Evolutionary conservation across 768 basidiomycete species (phyloP).

Genomic region (Sporobolomyces roseus): DNA sequence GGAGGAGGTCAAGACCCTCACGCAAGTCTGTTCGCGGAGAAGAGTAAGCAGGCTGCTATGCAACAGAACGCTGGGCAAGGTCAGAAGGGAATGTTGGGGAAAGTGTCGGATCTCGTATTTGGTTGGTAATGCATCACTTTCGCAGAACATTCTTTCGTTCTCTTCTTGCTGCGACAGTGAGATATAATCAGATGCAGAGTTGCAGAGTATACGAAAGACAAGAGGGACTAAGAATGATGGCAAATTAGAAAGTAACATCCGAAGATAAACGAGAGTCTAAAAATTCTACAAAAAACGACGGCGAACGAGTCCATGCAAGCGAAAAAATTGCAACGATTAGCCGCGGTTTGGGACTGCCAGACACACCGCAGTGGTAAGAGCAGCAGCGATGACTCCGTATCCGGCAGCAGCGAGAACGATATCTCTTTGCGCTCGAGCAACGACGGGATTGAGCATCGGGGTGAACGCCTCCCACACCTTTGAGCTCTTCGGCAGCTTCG

Average conservation of each 20-base stretch:
- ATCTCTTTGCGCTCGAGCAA: conserved; percentile 24
- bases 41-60: conserved; percentile 37
- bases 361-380: conserved; percentile 25
- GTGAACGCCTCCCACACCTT: conserved; percentile 27
- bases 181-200: no score
- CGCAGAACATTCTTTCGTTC: no score
- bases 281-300: background rate
- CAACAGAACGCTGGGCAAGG: conserved; percentile 31
- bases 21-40: conserved; percentile 41
- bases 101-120: conserved; percentile 41
- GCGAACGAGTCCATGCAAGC: no score
- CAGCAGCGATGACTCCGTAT: conserved; percentile 15
- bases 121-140: conserved; percentile 28
- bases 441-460: conserved; percentile 18
- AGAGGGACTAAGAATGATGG: no score
- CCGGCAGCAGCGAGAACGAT: conserved; percentile 22
- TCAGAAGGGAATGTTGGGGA: conserved; percentile 40
- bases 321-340: no score
- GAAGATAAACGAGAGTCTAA: background rate
- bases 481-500: conserved; percentile 11
- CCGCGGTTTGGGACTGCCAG: conserved; percentile 20
- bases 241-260: background rate
- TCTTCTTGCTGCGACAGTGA: no score
- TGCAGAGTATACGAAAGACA: no score
- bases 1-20: conserved; percentile 16